Evolutionary conservation across 768 basidiomycete genomes (phyloP), one percentile per base, ranked within the genome.

Genomic region (Collybia sp.): DNA sequence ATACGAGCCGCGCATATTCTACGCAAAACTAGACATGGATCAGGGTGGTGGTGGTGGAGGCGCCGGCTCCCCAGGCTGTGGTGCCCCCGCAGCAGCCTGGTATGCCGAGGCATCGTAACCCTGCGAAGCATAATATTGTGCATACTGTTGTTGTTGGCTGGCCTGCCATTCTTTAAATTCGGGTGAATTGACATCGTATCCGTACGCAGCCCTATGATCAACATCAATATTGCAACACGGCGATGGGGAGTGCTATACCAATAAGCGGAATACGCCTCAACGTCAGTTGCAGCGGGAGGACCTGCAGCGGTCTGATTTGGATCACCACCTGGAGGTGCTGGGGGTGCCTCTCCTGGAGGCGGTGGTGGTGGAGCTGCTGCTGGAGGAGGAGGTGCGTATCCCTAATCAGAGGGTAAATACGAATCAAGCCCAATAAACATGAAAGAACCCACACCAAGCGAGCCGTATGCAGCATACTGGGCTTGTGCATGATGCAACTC

Each of bases 91-190:
- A 16, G 48, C 49, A 30, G 54, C 58, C 44, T 41, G 39, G 18
- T 40, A 47, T 8, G 53, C 45, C 17, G 58, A 54, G 5, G 62
- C 53, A 15, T 56, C 61, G 47, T 84, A 79, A 1, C 74, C 79
- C 43, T 79, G 73, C 30, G 74, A 65, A 12, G 76, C 74, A 57
- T 89, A 88, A 62, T 88, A 88, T 48, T 87, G 83, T 12, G 72
- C 74, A 54, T 90, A 88, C 56, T 83, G 82, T 49, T 79, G 74
- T 55, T 85, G 82, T 52, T 87, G 84, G 51, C 79, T 79, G 9
- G 83, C 80, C 33, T 79, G 79, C 88, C 88, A 90, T 55, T 86
- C 79, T 60, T 88, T 89, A 62, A 90, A 91, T 55, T 89, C 78
- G 1, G 75, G 57, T 2, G 89, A 86, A 58, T 90, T 91, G 49